Base-by-base conservation (phyloP, 2,329 filamentous ascomycete genomes). In the Calonectria pseudoreteaudii region DNA sequence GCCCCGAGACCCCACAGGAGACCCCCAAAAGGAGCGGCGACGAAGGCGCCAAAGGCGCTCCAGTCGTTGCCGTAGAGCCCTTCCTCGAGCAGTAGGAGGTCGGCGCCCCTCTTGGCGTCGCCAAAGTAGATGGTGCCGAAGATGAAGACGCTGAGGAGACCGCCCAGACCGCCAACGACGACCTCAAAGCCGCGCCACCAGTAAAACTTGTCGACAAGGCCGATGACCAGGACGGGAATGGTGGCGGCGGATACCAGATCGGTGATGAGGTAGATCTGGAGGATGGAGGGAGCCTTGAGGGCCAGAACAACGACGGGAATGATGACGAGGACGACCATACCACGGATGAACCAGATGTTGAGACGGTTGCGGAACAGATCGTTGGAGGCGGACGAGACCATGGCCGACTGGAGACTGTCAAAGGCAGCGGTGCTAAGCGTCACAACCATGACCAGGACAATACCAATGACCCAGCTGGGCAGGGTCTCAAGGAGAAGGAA, bases 381-480 rank as follows among this genome's bases (percentile, higher is more conserved):
- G 86, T 96, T 96, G 77, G 93, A 95, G 18, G 93, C 93, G 0
- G 93, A 94, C n/a, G 93, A 95, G 10, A 96, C 93, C 93, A 97
- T 95, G 78, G 94, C 93, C 2, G 92, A 94, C 84, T 96, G 95
- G 47, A 96, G 88, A 75, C 90, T 93, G 86, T 97, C 94, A 76
- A 97, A 96, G 0, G 94, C 92, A 0, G 94, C 93, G 3, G 93
- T 95, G 80, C 91, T 94, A 67, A 97, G 90, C 13, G 91, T 91
- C 38, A 96, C 91, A 1, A 94, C 91, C 94, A 97, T 95, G 82
- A 96, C 92, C 13, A 97, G 88, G 0, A 96, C 91, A 76, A 97
- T 90, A 68, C 94, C 94, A 2, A 97, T 90, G n/a, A 95, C 94
- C 94, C 94, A 97, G 70, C 85, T 88, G 0, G 94, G 94, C 2